Percentiles rank a stretch among this genome's conserved stretches.
These are phyloP conservation scores for Trichoderma polysporum DNA, from an alignment of 2,329 filamentous ascomycete genomes.

Conservation along the genomic window DNA sequence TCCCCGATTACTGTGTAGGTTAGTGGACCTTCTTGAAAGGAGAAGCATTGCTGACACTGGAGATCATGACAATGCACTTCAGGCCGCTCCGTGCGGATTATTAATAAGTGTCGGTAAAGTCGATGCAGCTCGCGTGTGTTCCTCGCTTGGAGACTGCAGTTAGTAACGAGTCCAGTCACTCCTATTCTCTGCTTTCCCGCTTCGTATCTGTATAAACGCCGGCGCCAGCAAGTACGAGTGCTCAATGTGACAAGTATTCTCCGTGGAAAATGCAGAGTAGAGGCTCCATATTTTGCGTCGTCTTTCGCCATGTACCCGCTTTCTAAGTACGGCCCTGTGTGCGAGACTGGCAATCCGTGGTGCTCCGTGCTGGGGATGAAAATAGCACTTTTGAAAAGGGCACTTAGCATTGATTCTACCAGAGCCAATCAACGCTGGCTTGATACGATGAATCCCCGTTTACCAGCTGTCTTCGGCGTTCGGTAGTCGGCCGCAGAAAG, in stretches of 20 bases:
- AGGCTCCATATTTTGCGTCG: neutral
- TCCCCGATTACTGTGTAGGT: neutral
- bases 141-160: neutral
- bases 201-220: neutral
- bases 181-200: neutral
- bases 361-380: neutral
- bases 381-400: neutral
- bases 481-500: constrained; percentile 4
- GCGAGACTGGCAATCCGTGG: neutral
- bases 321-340: neutral
- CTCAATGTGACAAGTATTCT: neutral
- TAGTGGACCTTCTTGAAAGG: neutral
- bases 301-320: too few relatives aligned
- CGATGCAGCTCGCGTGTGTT: neutral
- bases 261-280: neutral
- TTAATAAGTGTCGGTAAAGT: neutral
- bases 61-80: neutral
- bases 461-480: neutral
- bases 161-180: neutral
- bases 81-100: neutral
- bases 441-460: neutral
- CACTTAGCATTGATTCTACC: neutral
- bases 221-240: neutral
- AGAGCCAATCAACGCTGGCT: neutral
- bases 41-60: neutral